Conservation (phyloP, 2,329 filamentous ascomycete species). For the Trichoderma citrinoviride region DNA sequence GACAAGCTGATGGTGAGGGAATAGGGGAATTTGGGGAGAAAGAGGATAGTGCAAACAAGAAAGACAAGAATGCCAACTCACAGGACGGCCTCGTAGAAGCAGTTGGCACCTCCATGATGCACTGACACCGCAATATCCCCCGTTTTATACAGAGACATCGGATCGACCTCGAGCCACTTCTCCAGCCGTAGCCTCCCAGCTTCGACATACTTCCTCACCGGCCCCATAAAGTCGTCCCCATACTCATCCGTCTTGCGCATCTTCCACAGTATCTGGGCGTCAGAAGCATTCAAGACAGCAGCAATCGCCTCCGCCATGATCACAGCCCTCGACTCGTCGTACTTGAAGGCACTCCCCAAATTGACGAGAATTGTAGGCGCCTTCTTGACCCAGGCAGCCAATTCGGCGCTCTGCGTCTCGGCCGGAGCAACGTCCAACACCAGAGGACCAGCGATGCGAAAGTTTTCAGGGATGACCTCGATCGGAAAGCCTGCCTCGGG, state of each 20-base stretch:
- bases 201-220: constrained; percentile 25
- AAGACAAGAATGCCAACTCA: not conserved
- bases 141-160: constrained; percentile 35
- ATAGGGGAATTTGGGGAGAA: not conserved
- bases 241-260: constrained; percentile 23
- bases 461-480: constrained; percentile 30
- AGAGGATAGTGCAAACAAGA: not conserved
- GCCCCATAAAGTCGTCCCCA: constrained; percentile 20
- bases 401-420: constrained; percentile 40
- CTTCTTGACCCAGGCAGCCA: constrained; percentile 42
- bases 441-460: constrained; percentile 43
- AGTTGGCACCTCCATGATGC: constrained; percentile 42
- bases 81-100: constrained; percentile 39
- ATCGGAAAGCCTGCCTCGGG: constrained; percentile 31
- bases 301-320: constrained; percentile 31
- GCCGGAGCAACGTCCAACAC: constrained; percentile 39
- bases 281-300: constrained; percentile 25
- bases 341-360: constrained; percentile 42
- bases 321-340: constrained; percentile 26
- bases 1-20: too few relatives aligned
- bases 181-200: constrained; percentile 28
- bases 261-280: constrained; percentile 38
- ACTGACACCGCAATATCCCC: constrained; percentile 37
- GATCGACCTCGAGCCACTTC: constrained; percentile 35
- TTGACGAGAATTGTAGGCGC: constrained; percentile 48